Conservation (phyloP, 805 yeast genomes). For the Candida nonsorbophila region DNA sequence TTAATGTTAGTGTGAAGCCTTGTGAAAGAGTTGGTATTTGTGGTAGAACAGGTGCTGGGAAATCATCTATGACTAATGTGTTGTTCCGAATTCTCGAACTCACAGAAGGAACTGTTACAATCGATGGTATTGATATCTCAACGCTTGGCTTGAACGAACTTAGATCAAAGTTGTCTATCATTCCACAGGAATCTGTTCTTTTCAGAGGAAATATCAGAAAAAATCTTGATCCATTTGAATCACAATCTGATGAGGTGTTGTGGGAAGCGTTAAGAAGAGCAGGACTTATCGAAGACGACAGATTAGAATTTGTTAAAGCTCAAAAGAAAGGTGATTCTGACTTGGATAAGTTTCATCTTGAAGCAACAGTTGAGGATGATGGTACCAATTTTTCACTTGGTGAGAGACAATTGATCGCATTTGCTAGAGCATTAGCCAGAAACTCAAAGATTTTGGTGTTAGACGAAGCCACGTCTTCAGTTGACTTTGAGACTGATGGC, state of each 20-base stretch:
- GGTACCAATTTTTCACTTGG: constrained; percentile 76
- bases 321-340: constrained; percentile 9
- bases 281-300: constrained; percentile 39
- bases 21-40: constrained; percentile 76
- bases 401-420: constrained; percentile 71
- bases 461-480: constrained; percentile 80
- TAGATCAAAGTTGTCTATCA: constrained; percentile 56
- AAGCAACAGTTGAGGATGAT: constrained; percentile 52
- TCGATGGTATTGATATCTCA: constrained; percentile 56
- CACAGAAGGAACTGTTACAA: constrained; percentile 40
- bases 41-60: constrained; percentile 90
- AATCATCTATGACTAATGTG: constrained; percentile 60
- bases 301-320: background rate
- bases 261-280: constrained; percentile 56
- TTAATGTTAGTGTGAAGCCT: constrained; percentile 41
- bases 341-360: constrained; percentile 39
- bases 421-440: constrained; percentile 78
- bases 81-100: constrained; percentile 54
- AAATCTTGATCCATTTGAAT: constrained; percentile 59
- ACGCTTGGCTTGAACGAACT: constrained; percentile 48
- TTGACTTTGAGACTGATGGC: constrained; percentile 82
- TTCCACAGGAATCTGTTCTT: constrained; percentile 68
- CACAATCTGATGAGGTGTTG: constrained; percentile 43
- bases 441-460: constrained; percentile 70
- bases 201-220: constrained; percentile 53